Evolutionary conservation across 768 basidiomycete genomes (phyloP).

Genomic region (Boletus tomentosulus): DNA sequence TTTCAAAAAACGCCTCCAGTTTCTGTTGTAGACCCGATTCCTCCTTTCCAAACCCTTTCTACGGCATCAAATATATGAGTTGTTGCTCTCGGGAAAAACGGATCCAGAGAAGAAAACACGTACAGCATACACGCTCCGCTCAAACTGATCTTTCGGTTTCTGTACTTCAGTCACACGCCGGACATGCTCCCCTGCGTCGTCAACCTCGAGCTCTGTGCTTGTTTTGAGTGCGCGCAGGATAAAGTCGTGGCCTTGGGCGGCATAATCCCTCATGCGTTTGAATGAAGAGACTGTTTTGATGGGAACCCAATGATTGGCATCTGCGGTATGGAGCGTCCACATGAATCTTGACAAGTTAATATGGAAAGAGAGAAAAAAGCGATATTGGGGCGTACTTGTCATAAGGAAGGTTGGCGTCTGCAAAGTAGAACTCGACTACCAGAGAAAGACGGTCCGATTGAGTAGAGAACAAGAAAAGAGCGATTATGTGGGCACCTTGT

Average conservation of each 20-base stretch:
- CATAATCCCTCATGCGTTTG: constrained; percentile 87
- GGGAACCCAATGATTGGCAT: constrained; percentile 85
- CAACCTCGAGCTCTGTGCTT: constrained; percentile 62
- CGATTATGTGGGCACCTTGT: constrained; percentile 41
- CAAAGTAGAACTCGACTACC: constrained; percentile 94
- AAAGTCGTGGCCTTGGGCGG: constrained; percentile 58
- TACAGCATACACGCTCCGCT: constrained; percentile 86
- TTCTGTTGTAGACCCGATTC: constrained; percentile 60
- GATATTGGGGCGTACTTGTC: constrained; percentile 54
- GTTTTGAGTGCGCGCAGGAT: constrained; percentile 61
- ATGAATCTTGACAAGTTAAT: constrained; percentile 63
- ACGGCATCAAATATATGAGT: constrained; percentile 2
- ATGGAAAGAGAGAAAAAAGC: not conserved
- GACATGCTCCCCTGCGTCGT: constrained; percentile 67
- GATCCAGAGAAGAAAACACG: constrained; percentile 34
- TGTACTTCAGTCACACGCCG: constrained; percentile 72
- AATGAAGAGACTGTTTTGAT: constrained; percentile 85
- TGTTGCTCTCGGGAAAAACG: not conserved
- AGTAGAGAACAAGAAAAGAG: not conserved
- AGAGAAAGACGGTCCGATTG: not conserved
- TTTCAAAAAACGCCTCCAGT: constrained; percentile 75
- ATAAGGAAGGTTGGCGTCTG: constrained; percentile 91
- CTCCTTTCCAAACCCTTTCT: constrained; percentile 88
- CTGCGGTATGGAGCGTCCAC: constrained; percentile 85
- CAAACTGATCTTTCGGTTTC: constrained; percentile 73